Base-by-base conservation (phyloP, 306 rosid genomes). In the Begonia masoniana region DNA sequence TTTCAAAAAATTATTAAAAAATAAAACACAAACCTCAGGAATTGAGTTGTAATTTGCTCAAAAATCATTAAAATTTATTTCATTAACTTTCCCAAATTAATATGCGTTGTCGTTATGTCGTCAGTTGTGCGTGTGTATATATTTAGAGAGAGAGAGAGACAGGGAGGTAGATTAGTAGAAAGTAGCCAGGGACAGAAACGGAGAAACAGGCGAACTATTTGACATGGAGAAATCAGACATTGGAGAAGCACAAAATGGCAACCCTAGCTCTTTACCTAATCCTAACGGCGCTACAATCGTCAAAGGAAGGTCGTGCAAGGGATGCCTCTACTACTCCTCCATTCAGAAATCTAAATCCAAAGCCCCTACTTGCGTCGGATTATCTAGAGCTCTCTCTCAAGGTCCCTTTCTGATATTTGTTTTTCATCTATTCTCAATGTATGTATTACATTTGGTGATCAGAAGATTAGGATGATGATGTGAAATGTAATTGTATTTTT, bases 221-320 rank as follows among this genome's bases (percentile, higher is more conserved):
- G 52, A 59, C 47, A 57, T 42, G 58, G 68, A 24, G 43, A 56
- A 62, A 53, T 53, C 59, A 45, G 58, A 15, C 7, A 15, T 9
- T 1, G 70, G 43, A 54, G 67, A 53, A 58, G 57, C 19, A 26
- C 67, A 48, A 52, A 41, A 46, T 65, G 71, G 14, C 26, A 61
- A 59, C 42, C 65, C 77, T 26, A 76, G 55, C 41, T 12, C 49
- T 45, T 7, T 31, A 31, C 39, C 57, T 6, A 52, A 64, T 64
- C 50, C 52, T 15, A 45, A 43, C 36, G 43, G 43, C 16, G 13
- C 31, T 10, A 55, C 47, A 47, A 75, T 77, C 49, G 62, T 64
- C 41, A 64, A 39, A 56, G 88, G 83, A 42, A 84, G 72, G 62
- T 77, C 96, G 12, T 88, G 94, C 61, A 84, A 75, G 69, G 96